Evolutionary conservation across 2,329 filamentous ascomycete species (phyloP), one percentile per base, ranked within the genome.

Genomic region (Sporothrix globosa): DNA sequence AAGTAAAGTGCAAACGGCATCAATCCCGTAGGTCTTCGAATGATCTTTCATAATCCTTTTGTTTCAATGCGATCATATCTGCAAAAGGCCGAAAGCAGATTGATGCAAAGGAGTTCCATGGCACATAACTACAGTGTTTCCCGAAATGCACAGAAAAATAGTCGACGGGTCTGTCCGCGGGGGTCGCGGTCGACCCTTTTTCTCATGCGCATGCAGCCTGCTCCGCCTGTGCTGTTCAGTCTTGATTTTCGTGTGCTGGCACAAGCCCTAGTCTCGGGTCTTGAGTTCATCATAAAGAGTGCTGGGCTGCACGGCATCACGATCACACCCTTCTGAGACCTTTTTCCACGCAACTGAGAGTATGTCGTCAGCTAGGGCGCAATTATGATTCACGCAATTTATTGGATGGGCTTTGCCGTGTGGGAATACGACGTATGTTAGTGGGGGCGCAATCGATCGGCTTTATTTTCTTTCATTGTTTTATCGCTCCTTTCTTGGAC

Each of bases 51-150:
- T 27, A 19, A 44, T 2, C 41, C 9, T 10, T 44, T 13, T 44
- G 41, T 56, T 13, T 56, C 52, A 68, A 46, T 54, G 52, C 56
- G 66, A 68, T 68, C 66, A 58, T 39, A 39, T 13, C 67, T 68
- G 67, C 67, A 68, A 53, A 56, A 48, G 67, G 41, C 67, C 67
- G 52, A 68, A 60, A 58, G 46, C 41, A 68, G 53, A 68, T 53
- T 17, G 39, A 68, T 17, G 14, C 39, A 56, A 41, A 13, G 39
- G 39, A 13, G n/a, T 6, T 7, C 48, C 13, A 50, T 14, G 46
- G 11, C 10, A 11, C 4, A 44, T 14, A 50, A 52, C 30, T 34
- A 30, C 27, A 21, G 19, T n/a, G 30, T 63, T 30, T 7, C 27
- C 27, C 27, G 41, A 14, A 13, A 17, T 44, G 41, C 41, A 13